These are phyloP conservation scores for Metschnikowia baotianmanensis DNA, from an alignment of 805 yeast genomes.

Conservation along the genomic window DNA sequence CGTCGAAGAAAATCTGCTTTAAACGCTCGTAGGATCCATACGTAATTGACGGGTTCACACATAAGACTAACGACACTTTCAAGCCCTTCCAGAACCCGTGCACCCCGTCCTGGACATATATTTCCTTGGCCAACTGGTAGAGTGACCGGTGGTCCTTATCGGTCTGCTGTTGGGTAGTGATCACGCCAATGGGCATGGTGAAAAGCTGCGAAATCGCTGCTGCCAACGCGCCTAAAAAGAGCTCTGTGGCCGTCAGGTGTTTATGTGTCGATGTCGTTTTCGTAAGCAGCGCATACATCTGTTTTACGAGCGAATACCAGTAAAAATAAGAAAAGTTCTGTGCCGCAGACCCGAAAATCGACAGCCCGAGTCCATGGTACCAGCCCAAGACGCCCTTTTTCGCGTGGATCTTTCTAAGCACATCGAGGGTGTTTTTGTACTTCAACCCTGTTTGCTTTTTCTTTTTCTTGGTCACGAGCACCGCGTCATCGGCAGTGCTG, in stretches of 20 bases:
- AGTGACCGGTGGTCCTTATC: slow-evolving; percentile 37
- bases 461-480: slow-evolving; percentile 19
- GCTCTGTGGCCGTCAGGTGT: slow-evolving; percentile 62
- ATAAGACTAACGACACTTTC: slow-evolving; percentile 73
- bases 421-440: slow-evolving; percentile 62
- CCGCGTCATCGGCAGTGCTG: slow-evolving; percentile 20
- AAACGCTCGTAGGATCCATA: slow-evolving; percentile 77
- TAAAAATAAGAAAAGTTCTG: slow-evolving; percentile 83
- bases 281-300: slow-evolving; percentile 44
- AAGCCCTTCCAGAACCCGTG: slow-evolving; percentile 81
- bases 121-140: slow-evolving; percentile 40
- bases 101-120: slow-evolving; percentile 61
- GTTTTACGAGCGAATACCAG: slow-evolving; percentile 77
- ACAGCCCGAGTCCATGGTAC: slow-evolving; percentile 69
- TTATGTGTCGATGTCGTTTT: slow-evolving; percentile 36
- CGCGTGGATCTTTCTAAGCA: slow-evolving; percentile 53
- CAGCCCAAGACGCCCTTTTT: slow-evolving; percentile 64
- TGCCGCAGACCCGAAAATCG: slow-evolving; percentile 67
- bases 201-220: slow-evolving; percentile 79
- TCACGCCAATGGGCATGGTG: slow-evolving; percentile 77
- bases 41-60: slow-evolving; percentile 82
- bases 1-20: slow-evolving; percentile 47
- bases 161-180: slow-evolving; percentile 63
- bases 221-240: slow-evolving; percentile 72
- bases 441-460: slow-evolving; percentile 31